Conservation (phyloP, 2,329 filamentous ascomycete species). For the Neofusicoccum parvum region DNA sequence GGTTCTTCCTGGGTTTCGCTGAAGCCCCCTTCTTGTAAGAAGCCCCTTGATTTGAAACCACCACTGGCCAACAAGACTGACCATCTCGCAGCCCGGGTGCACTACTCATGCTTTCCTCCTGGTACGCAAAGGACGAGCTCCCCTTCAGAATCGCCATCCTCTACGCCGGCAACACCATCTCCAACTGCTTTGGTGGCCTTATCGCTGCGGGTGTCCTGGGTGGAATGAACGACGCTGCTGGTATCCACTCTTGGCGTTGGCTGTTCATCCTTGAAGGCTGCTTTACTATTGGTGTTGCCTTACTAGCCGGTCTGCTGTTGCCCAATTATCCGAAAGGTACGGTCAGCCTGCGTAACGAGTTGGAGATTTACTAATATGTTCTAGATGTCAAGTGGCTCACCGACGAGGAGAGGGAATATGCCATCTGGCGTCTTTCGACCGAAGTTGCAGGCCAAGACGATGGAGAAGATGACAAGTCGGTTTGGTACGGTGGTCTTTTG, state of each 20-base stretch:
- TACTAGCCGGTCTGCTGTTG: conserved; percentile 37
- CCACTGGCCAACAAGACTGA: conserved; percentile 21
- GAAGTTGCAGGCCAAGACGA: conserved; percentile 63
- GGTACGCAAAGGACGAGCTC: conserved; percentile 58
- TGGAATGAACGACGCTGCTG: conserved; percentile 36
- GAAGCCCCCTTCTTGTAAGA: conserved; percentile 19
- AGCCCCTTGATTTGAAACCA: background rate
- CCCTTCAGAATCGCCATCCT: conserved; percentile 54
- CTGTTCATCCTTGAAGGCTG: conserved; percentile 38
- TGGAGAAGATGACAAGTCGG: conserved; percentile 53
- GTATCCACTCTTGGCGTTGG: conserved; percentile 41
- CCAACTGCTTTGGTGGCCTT: conserved; percentile 55
- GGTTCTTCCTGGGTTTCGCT: conserved; percentile 21
- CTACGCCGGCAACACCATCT: conserved; percentile 54
- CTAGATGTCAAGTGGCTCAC: conserved; percentile 54
- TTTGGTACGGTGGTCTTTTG: conserved; percentile 59
- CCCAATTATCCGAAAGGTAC: conserved; percentile 38
- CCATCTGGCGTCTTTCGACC: conserved; percentile 57
- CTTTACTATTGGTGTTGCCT: conserved; percentile 38
- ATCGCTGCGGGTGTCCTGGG: conserved; percentile 55
- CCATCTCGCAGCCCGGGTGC: conserved; percentile 37
- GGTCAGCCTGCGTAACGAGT: background rate
- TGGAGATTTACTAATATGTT: conserved; percentile 49
- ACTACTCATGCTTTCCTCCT: conserved; percentile 54
- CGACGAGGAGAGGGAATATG: conserved; percentile 10